These are phyloP conservation scores for Volvox reticuliferus DNA, from an alignment of 139 green algal species.

Conservation along the genomic window DNA sequence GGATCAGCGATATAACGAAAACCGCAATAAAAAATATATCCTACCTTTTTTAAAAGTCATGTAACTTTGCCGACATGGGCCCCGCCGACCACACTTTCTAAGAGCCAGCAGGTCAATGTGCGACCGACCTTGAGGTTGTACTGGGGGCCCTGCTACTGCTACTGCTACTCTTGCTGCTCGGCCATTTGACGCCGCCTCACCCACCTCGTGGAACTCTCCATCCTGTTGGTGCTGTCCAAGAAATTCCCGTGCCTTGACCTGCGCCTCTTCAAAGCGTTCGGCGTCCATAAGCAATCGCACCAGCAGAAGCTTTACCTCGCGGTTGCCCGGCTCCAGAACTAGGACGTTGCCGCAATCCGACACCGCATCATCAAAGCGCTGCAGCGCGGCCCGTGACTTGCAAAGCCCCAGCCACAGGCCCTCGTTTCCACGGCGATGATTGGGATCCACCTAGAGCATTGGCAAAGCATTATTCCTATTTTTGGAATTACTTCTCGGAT, in stretches of 20 bases:
- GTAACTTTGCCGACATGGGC: no score
- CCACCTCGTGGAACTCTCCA: constrained; percentile 52
- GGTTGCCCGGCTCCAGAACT: constrained; percentile 26
- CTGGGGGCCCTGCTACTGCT: no score
- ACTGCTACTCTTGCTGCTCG: not conserved
- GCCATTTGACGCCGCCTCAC: not conserved
- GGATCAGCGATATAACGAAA: no score
- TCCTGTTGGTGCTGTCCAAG: constrained; percentile 51
- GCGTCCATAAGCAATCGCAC: constrained; percentile 52
- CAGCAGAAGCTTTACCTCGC: constrained; percentile 53
- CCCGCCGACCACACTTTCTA: no score
- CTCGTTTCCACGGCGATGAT: constrained; percentile 54
- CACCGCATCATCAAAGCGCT: not conserved
- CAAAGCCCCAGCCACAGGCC: constrained; percentile 63
- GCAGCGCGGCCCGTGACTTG: constrained; percentile 34
- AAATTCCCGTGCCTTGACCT: constrained; percentile 59
- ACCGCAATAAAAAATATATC: no score
- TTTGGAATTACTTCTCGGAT: no score
- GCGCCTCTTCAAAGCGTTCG: constrained; percentile 63
- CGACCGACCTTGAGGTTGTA: no score
- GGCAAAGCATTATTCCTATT: no score
- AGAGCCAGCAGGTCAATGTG: no score
- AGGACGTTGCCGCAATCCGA: constrained; percentile 47
- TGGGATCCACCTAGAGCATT: constrained; percentile 49
- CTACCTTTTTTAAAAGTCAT: no score